Percentiles rank a stretch among this genome's conserved stretches.
phyloP scores from a whole-genome alignment of 2,329 filamentous ascomycete genomes.

The Sphaerulina vaccinii region DNA sequence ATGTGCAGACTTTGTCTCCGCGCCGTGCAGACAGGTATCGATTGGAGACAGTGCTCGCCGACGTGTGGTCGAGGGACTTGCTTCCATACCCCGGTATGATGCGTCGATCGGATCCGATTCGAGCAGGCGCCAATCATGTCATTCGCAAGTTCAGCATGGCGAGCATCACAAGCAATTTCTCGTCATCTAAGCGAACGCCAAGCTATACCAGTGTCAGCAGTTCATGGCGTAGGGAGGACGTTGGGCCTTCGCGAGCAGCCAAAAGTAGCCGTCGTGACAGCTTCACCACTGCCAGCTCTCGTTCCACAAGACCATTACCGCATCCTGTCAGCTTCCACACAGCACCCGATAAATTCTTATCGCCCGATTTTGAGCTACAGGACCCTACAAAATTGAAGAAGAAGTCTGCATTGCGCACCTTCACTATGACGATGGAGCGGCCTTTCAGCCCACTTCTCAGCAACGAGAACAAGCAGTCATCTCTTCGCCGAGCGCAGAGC shows the following conservation, averaged over 20 bases:
- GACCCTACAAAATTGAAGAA: slow-evolving; percentile 28
- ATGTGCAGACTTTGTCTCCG: slow-evolving; percentile 70
- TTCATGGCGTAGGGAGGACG: slow-evolving; percentile 33
- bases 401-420: slow-evolving; percentile 31
- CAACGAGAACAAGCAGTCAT: slow-evolving; percentile 26
- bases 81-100: slow-evolving; percentile 81
- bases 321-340: slow-evolving; percentile 48
- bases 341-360: slow-evolving; percentile 48
- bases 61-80: slow-evolving; percentile 80
- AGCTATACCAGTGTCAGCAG: slow-evolving; percentile 52
- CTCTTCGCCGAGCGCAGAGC: slow-evolving; percentile 34
- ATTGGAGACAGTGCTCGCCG: slow-evolving; percentile 69
- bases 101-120: slow-evolving; percentile 67
- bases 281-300: slow-evolving; percentile 13
- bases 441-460: slow-evolving; percentile 35
- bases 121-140: slow-evolving; percentile 77
- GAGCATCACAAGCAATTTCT: slow-evolving; percentile 74
- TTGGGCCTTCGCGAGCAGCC: slow-evolving; percentile 20
- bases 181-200: slow-evolving; percentile 68
- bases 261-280: slow-evolving; percentile 15
- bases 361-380: slow-evolving; percentile 49
- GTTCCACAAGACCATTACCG: slow-evolving; percentile 13
- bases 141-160: slow-evolving; percentile 85
- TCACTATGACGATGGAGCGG: slow-evolving; percentile 38
- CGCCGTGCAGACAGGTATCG: slow-evolving; percentile 72